Conservation (phyloP, 768 basidiomycete species). For the Tylopilus rubrobrunneus region DNA sequence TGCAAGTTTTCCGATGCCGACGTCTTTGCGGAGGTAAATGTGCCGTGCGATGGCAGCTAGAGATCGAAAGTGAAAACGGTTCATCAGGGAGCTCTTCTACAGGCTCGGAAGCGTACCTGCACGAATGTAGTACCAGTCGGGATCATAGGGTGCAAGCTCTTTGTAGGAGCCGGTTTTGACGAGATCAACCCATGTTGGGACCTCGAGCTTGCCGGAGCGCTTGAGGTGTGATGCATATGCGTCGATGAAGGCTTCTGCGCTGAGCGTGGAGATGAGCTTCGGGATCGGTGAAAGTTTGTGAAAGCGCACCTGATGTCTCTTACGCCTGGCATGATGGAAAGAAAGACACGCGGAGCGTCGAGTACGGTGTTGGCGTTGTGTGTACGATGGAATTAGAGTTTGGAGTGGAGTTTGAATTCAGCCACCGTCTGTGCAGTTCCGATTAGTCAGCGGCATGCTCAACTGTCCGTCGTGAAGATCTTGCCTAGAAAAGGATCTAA, state of each 20-base stretch:
- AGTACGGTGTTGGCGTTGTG: slow-evolving; percentile 48
- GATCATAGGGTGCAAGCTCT: slow-evolving; percentile 98
- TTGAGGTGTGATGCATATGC: slow-evolving; percentile 97
- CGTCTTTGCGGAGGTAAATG: slow-evolving; percentile 99
- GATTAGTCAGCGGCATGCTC: slow-evolving; percentile 35
- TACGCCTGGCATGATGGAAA: slow-evolving; percentile 72
- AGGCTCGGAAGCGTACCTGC: slow-evolving; percentile 62
- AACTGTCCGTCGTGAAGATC: neutral
- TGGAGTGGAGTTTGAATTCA: slow-evolving; percentile 33
- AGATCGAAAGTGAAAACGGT: neutral
- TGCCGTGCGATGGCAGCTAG: slow-evolving; percentile 94
- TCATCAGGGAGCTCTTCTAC: neutral
- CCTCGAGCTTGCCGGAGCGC: slow-evolving; percentile 98
- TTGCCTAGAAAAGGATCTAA: too few species aligned
- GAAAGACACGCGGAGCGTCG: slow-evolving; percentile 29
- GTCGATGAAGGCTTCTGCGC: slow-evolving; percentile 89
- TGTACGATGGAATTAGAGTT: slow-evolving; percentile 37
- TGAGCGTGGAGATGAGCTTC: slow-evolving; percentile 30
- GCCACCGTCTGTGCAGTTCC: slow-evolving; percentile 39
- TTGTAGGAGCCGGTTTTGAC: slow-evolving; percentile 98
- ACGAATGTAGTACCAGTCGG: slow-evolving; percentile 99
- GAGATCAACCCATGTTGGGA: slow-evolving; percentile 96
- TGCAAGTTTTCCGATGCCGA: slow-evolving; percentile 87
- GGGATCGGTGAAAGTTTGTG: slow-evolving; percentile 11
- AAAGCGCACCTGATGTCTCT: slow-evolving; percentile 65